Evolutionary conservation across 768 basidiomycete genomes (phyloP).

Genomic region (Rhodotorula sphaerocarpa): DNA sequence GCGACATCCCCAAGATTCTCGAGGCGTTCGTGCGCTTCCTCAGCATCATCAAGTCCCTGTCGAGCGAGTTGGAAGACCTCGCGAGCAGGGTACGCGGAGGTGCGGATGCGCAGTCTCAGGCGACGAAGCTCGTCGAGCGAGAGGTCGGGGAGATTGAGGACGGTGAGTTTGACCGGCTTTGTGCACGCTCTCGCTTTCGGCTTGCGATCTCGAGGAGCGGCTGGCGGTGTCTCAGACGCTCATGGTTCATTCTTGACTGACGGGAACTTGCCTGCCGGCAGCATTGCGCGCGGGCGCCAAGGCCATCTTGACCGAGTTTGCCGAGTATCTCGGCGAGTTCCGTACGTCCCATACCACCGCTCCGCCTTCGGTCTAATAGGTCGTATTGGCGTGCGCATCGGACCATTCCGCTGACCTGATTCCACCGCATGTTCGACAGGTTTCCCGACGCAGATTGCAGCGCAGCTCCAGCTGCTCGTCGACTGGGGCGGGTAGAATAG

Average conservation of each 20-base stretch:
- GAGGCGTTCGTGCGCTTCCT: conserved; percentile 67
- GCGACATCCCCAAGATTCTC: conserved; percentile 71
- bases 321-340: conserved; percentile 28
- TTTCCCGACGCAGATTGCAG: conserved; percentile 23
- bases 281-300: conserved; percentile 24
- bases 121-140: conserved; percentile 10
- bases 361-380: not conserved
- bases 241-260: not conserved
- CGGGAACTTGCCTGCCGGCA: not conserved
- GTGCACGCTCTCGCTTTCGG: not conserved
- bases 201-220: not conserved
- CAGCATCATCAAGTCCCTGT: conserved; percentile 58
- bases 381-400: too few species aligned
- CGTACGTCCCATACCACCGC: conserved; percentile 8
- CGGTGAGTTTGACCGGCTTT: not conserved
- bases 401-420: too few species aligned
- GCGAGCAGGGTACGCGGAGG: conserved; percentile 12
- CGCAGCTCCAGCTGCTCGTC: conserved; percentile 26
- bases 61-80: conserved; percentile 49
- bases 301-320: conserved; percentile 29
- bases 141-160: conserved; percentile 23
- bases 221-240: not conserved
- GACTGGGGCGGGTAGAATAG: not conserved
- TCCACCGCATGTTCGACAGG: too few species aligned
- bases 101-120: not conserved